Base-by-base conservation (phyloP, 2,329 filamentous ascomycete species). In the Arthrobotrys entomopaga region DNA sequence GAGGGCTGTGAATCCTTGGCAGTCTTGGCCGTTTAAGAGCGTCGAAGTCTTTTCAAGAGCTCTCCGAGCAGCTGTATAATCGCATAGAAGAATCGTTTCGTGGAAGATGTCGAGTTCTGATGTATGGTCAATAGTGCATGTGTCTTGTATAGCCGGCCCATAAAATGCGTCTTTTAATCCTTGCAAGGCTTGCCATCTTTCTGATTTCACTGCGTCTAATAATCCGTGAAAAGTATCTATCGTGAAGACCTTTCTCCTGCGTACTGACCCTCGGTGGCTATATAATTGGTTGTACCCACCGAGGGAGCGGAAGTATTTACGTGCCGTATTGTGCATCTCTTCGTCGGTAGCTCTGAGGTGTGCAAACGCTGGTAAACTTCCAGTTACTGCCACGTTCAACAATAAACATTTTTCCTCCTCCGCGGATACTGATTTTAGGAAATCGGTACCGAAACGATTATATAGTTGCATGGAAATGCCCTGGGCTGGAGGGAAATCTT, bases 1-100 rank as follows among this genome's bases (percentile, higher is more conserved):
- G 49, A 73, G 42, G 8, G 69, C 48, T 11, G 69, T 73, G 49
- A 60, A 52, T 42, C 63, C 63, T n/a, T 43, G 46, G 29, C 49
- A 38, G n/a, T 73, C 60, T n/a, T 19, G 48, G 19, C 13, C 11
- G 16, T 69, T 69, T 8, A 69, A 26, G 11, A 54, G 38, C 40
- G 16, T 22, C 15, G 50, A 22, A 22, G 29, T 16, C 5, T 1
- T 34, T 11, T 54, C 24, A 11, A 54, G 50, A 16, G 11, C 3
- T 16, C 11, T 10, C 3, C 40, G 3, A 16, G 40, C 40, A 16
- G 40, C n/a, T 3, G 11, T 3, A 16, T 13, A 43, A 43, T 43
- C 40, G 40, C 3, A 43, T 15, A 43, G 40, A 43, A 43, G 40
- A 43, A 43, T 3, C n/a, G 10, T 16, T 4, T 43, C 40, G n/a